These are phyloP conservation scores for Discostella pseudostelligera DNA, from an alignment of 108 stramenopile genomes.

Conservation along the genomic window DNA sequence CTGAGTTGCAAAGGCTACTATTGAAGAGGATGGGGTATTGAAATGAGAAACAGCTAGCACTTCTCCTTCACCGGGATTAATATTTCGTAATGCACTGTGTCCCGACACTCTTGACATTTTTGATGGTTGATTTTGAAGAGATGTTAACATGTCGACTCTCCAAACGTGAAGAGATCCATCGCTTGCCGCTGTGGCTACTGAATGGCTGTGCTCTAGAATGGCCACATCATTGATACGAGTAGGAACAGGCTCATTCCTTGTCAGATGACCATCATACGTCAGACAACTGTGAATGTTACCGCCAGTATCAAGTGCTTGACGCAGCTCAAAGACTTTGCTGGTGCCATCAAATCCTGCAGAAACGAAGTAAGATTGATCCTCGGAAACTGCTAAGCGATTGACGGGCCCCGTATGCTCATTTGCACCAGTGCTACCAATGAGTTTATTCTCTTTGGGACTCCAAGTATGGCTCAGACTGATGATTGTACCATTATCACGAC, in stretches of 20 bases:
- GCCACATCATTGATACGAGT: constrained; percentile 83
- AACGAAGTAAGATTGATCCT: constrained; percentile 90
- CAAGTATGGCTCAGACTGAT: constrained; percentile 47
- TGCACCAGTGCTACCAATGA: constrained; percentile 73
- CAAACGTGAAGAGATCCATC: constrained; percentile 90
- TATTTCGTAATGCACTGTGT: constrained; percentile 42
- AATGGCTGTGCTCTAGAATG: constrained; percentile 88
- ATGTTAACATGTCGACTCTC: constrained; percentile 71
- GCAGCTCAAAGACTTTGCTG: constrained; percentile 88
- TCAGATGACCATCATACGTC: constrained; percentile 75
- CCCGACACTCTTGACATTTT: constrained; percentile 65
- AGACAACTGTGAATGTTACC: constrained; percentile 76
- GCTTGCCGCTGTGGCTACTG: constrained; percentile 83
- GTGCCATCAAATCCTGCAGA: constrained; percentile 91
- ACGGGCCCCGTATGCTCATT: constrained; percentile 85
- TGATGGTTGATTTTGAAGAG: constrained; percentile 27
- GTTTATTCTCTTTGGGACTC: constrained; percentile 78
- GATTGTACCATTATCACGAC: constrained; percentile 20
- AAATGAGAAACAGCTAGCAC: constrained; percentile 89
- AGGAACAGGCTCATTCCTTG: constrained; percentile 1
- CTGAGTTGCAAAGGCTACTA: constrained; percentile 83
- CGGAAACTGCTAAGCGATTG: constrained; percentile 83
- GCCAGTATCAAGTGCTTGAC: constrained; percentile 74
- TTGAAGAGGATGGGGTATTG: constrained; percentile 79
- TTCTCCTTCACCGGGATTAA: constrained; percentile 81